A percentile compares a stretch with the other conserved stretches of the same genome.
Conservation (phyloP, 768 basidiomycete species). For the Termitomyces sp. region DNA sequence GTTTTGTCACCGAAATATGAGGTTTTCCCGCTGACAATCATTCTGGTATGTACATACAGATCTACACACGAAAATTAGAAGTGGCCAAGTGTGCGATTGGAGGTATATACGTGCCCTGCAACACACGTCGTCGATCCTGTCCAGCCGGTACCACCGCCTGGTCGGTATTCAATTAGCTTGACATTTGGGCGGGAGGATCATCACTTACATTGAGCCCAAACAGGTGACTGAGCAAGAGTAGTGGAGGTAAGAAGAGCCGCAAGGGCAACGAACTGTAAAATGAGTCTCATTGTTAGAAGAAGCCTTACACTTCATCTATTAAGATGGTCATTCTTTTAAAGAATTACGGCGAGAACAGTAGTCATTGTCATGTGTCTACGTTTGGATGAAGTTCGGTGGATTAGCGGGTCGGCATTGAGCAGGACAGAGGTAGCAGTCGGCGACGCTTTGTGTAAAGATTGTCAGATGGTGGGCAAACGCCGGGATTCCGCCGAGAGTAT, state of each 20-base stretch:
- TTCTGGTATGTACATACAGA: conserved; percentile 19
- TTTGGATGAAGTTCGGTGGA: neutral
- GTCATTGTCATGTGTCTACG: neutral
- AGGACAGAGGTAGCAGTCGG: neutral
- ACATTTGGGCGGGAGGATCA: neutral
- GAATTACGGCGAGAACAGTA: neutral
- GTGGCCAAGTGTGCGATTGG: neutral
- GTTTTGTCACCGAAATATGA: neutral
- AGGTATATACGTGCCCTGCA: conserved; percentile 22
- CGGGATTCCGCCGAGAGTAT: neutral
- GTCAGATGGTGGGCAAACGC: neutral
- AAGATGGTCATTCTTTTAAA: neutral
- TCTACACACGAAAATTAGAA: conserved; percentile 2
- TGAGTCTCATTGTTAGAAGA: neutral
- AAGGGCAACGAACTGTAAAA: conserved; percentile 5
- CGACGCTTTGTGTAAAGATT: neutral
- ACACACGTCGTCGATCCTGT: conserved; percentile 36
- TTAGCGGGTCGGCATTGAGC: neutral
- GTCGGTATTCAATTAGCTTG: neutral
- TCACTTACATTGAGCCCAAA: conserved; percentile 14
- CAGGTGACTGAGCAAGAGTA: conserved; percentile 11
- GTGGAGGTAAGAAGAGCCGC: conserved; percentile 1
- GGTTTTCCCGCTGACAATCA: conserved; percentile 18
- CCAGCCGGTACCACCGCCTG: conserved; percentile 26
- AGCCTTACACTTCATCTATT: neutral